These are phyloP conservation scores for Lyophyllum shimeji DNA, from an alignment of 768 basidiomycete species.

Conservation along the genomic window DNA sequence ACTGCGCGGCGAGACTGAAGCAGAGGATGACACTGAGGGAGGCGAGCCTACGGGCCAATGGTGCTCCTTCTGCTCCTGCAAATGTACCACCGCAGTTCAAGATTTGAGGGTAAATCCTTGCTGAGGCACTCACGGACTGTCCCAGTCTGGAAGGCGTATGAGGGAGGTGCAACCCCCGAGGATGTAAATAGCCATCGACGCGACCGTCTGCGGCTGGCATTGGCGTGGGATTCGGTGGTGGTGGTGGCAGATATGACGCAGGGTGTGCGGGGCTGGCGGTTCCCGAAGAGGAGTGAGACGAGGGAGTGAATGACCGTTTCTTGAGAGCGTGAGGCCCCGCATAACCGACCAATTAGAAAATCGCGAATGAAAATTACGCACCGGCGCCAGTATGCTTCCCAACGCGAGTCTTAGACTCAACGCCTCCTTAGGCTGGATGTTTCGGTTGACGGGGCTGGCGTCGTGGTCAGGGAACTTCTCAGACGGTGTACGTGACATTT, in stretches of 20 bases:
- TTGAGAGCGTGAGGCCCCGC: slow-evolving; percentile 22
- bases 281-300: slow-evolving; percentile 49
- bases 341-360: slow-evolving; percentile 9
- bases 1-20: slow-evolving; percentile 11
- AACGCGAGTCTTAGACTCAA: slow-evolving; percentile 55
- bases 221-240: slow-evolving; percentile 23
- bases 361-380: slow-evolving; percentile 31
- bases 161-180: slow-evolving; percentile 21
- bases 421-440: slow-evolving; percentile 45
- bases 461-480: slow-evolving; percentile 26
- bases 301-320: slow-evolving; percentile 50
- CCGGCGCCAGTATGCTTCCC: slow-evolving; percentile 61
- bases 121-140: slow-evolving; percentile 14
- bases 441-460: slow-evolving; percentile 25
- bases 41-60: slow-evolving; percentile 10
- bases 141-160: slow-evolving; percentile 23
- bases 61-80: slow-evolving; percentile 15
- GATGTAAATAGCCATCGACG: slow-evolving; percentile 28
- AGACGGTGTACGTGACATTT: slow-evolving; percentile 19
- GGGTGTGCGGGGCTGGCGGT: slow-evolving; percentile 47
- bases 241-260: slow-evolving; percentile 27
- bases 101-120: not conserved
- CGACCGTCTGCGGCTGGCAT: slow-evolving; percentile 21
- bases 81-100: slow-evolving; percentile 1
- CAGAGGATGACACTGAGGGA: slow-evolving; percentile 11